These are phyloP conservation scores for Agastache rugosa DNA, from an alignment of 257 asterid genomes.

Conservation along the genomic window DNA sequence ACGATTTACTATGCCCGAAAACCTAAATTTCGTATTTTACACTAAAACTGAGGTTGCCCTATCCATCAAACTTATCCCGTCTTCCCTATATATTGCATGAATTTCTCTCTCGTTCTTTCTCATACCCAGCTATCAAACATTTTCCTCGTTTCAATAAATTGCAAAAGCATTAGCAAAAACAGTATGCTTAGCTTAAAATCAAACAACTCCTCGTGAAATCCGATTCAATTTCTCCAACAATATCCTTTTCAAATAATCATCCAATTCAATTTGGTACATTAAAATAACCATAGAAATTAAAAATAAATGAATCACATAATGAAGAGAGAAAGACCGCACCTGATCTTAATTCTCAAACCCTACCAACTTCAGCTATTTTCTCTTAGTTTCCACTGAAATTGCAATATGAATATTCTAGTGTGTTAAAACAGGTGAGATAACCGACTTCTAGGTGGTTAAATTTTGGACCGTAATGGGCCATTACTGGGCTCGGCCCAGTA, in stretches of 20 bases:
- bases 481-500: not conserved
- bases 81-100: not conserved
- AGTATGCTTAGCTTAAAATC: not conserved
- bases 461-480: not conserved
- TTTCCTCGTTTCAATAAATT: not conserved
- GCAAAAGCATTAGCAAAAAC: not conserved
- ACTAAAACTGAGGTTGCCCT: not conserved
- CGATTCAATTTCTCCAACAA: not conserved
- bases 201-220: conserved; percentile 16
- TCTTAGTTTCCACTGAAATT: conserved; percentile 3
- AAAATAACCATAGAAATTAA: not conserved
- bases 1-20: not conserved
- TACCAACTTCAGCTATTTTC: conserved; percentile 28
- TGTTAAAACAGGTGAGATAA: not conserved
- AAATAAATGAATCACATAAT: not conserved
- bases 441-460: not conserved
- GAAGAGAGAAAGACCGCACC: conserved; percentile 27
- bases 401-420: not conserved
- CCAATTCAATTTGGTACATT: not conserved
- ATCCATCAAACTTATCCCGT: not conserved
- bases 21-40: not conserved
- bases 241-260: not conserved
- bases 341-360: conserved; percentile 36
- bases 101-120: not conserved
- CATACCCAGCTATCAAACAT: not conserved